Conservation (phyloP, 2,329 filamentous ascomycete species). For the Neonectria sp. region DNA sequence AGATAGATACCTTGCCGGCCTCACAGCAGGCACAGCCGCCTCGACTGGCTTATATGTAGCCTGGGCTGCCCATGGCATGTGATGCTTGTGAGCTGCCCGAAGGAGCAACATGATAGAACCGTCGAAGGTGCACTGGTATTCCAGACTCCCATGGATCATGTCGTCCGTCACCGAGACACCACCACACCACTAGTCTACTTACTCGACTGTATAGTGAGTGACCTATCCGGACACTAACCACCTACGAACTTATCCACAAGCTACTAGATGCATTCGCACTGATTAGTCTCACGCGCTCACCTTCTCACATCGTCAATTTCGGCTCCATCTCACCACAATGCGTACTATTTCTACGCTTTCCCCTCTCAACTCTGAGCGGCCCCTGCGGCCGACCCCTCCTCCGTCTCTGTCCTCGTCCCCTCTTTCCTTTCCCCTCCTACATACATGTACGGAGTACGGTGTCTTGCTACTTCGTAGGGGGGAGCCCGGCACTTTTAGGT, state of each 20-base stretch:
- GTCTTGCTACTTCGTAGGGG: constrained; percentile 32
- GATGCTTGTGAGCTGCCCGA: constrained; percentile 22
- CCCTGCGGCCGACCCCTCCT: constrained; percentile 18
- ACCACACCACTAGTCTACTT: constrained; percentile 17
- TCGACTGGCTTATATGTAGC: neutral
- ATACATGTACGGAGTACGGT: constrained; percentile 10
- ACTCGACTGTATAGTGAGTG: neutral
- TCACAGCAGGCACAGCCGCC: neutral
- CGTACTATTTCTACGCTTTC: neutral
- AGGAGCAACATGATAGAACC: constrained; percentile 28
- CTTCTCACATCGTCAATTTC: constrained; percentile 23
- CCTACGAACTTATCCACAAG: neutral
- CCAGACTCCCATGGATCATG: constrained; percentile 17
- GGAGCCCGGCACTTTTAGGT: constrained; percentile 33
- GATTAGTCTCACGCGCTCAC: constrained; percentile 22
- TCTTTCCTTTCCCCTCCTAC: constrained; percentile 14
- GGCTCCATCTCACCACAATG: constrained; percentile 9
- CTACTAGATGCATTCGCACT: constrained; percentile 7
- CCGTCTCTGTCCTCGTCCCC: constrained; percentile 22
- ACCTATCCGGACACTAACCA: neutral
- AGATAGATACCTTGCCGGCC: neutral
- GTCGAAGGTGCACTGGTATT: constrained; percentile 29
- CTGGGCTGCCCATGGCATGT: neutral
- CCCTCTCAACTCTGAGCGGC: constrained; percentile 16
- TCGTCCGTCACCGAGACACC: constrained; percentile 15